Base-by-base conservation (phyloP, 805 yeast species). In the Kodamaea sagamina region DNA sequence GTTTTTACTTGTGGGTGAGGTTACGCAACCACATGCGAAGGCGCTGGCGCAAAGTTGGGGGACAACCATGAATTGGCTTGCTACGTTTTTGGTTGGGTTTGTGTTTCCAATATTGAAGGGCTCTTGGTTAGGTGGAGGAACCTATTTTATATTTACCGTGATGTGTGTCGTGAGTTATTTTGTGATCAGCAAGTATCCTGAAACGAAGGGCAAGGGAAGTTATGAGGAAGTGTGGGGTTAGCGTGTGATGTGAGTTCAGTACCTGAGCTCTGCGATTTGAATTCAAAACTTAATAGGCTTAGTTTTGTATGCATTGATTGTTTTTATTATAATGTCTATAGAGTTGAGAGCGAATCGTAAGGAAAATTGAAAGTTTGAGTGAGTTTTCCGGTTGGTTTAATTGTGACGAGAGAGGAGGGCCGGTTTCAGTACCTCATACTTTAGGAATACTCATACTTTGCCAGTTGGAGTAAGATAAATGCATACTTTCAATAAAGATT, bases 21-120 rank as follows among this genome's bases (percentile, higher is more conserved):
- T 92, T n/a, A 84, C 95, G 0, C 95, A 89, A 47, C 67, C 76
- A 1, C 79, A 81, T 46, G 92, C 92, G 1, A 82, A 81, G 44
- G 90, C 90, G 2, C 72, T 81, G 35, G 97, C 98, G 0, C 99
- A 93, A 65, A 84, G 96, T 59, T 84, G 87, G 72, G 98, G 96
- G 9, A 89, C 93, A 0, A 79, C 88, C 10, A 79, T 87, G 68
- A 93, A 92, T 61, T 92, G 97, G 97, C 53, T 87, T 8, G 85
- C 96, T 7, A 89, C 97, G 0, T 92, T 93, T 56, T 52, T 82
- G 0, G 81, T 88, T 24, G 97, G 96, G 1, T 84, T 74, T 48
- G 57, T 81, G 15, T 92, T 93, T 72, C 99, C 99, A 1, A 63
- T 83, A 3, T 60, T 86, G 18, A 81, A 84, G 59, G 63, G 68